These are phyloP conservation scores for Lyophyllum semitale DNA, from an alignment of 768 basidiomycete genomes.

Conservation along the genomic window DNA sequence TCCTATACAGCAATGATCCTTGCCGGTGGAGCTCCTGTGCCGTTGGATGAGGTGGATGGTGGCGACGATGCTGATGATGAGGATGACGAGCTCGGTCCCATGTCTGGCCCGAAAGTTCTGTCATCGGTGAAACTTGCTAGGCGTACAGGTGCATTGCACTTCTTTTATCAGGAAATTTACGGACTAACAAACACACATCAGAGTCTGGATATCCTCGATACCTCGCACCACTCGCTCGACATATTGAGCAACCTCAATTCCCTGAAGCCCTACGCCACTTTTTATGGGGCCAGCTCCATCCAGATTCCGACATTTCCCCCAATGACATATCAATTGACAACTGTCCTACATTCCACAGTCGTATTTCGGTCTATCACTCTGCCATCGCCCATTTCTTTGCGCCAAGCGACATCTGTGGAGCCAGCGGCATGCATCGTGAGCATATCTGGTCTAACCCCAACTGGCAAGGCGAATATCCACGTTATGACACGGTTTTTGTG, in stretches of 20 bases:
- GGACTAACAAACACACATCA: background rate
- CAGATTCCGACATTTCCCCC: background rate
- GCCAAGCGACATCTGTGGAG: slow-evolving; percentile 26
- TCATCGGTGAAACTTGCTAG: slow-evolving; percentile 1
- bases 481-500: slow-evolving; percentile 31
- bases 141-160: background rate
- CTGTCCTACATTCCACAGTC: slow-evolving; percentile 13
- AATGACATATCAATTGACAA: slow-evolving; percentile 5
- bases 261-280: slow-evolving; percentile 15
- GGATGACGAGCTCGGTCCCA: background rate
- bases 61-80: background rate
- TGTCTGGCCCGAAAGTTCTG: background rate
- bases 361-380: slow-evolving; percentile 17
- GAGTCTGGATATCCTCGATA: slow-evolving; percentile 6
- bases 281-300: slow-evolving; percentile 13
- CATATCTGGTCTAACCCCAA: slow-evolving; percentile 25
- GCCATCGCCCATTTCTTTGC: slow-evolving; percentile 24
- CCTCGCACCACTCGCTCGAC: slow-evolving; percentile 7
- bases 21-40: background rate
- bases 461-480: slow-evolving; percentile 18
- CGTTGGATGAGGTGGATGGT: too few species aligned
- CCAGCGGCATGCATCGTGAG: slow-evolving; percentile 28
- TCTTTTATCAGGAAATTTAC: background rate
- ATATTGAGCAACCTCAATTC: slow-evolving; percentile 17
- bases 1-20: background rate